Percentiles rank a stretch among this genome's conserved stretches.
phyloP scores from a whole-genome alignment of 345 rosid genomes.

The Passiflora organensis region DNA sequence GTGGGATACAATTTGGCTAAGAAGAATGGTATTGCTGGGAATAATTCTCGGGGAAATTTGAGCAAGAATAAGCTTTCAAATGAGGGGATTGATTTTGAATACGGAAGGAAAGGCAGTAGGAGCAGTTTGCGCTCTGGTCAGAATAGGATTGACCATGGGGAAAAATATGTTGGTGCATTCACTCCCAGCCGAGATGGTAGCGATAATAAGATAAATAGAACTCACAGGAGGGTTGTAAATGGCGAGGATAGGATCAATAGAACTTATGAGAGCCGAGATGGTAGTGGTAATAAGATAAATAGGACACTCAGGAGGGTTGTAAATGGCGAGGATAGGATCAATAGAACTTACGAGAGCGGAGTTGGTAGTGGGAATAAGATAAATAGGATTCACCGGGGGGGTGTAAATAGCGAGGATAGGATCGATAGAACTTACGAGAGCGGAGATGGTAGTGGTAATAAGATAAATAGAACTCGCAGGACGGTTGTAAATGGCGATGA shows the following conservation, averaged over 20 bases:
- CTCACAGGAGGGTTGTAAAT: no score
- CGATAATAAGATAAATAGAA: no score
- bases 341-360: neutral
- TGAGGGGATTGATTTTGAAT: conserved; percentile 1
- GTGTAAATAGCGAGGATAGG: neutral
- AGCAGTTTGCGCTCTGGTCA: conserved; percentile 3
- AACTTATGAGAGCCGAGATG: no score
- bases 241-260: no score
- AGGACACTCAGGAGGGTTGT: neutral
- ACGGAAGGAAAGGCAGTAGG: conserved; percentile 4
- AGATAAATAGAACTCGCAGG: conserved; percentile 3
- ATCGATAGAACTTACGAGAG: neutral
- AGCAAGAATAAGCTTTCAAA: neutral
- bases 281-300: neutral
- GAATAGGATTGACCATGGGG: conserved; percentile 7
- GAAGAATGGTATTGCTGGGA: neutral
- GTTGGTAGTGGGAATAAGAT: no score
- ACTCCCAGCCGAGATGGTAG: no score
- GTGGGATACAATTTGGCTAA: neutral
- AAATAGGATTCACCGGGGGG: neutral
- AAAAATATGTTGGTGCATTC: no score
- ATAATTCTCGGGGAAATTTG: conserved; percentile 3
- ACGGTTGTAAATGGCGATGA: neutral
- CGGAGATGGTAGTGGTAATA: conserved; percentile 7
- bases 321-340: neutral